These are phyloP conservation scores for Cyphellophora europaea DNA, from an alignment of 2,329 filamentous ascomycete species.

Conservation along the genomic window DNA sequence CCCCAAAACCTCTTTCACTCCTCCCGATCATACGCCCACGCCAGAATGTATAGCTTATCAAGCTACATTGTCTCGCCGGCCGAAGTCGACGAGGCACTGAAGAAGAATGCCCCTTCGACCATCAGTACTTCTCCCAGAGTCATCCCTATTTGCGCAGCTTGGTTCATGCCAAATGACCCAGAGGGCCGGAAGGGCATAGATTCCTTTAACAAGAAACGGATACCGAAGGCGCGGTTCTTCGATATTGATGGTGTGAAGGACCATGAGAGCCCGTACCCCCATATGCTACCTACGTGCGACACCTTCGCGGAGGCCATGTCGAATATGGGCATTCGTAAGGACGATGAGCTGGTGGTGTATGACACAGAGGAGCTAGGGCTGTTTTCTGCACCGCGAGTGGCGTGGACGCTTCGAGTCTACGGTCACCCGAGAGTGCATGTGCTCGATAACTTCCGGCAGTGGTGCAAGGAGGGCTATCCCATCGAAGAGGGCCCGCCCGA, in stretches of 20 bases:
- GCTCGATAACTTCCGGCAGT: slow-evolving; percentile 92
- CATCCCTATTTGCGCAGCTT: slow-evolving; percentile 82
- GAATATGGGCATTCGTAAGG: slow-evolving; percentile 71
- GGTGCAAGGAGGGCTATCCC: slow-evolving; percentile 74
- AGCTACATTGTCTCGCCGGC: slow-evolving; percentile 80
- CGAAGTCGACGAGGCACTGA: slow-evolving; percentile 71
- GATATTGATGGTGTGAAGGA: slow-evolving; percentile 90
- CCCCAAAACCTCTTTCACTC: slow-evolving; percentile 21
- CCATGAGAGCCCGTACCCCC: slow-evolving; percentile 77
- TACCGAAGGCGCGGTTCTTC: slow-evolving; percentile 89
- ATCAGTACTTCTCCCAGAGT: slow-evolving; percentile 75
- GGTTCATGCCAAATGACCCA: slow-evolving; percentile 90
- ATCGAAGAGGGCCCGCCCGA: slow-evolving; percentile 60
- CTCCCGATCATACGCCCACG: slow-evolving; percentile 24
- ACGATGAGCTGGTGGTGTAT: slow-evolving; percentile 90
- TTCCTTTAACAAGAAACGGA: slow-evolving; percentile 71
- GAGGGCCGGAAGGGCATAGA: slow-evolving; percentile 66
- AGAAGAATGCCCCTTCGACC: slow-evolving; percentile 68
- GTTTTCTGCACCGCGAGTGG: slow-evolving; percentile 86
- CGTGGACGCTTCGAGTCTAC: slow-evolving; percentile 86
- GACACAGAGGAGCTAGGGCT: slow-evolving; percentile 86
- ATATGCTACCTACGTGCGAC: slow-evolving; percentile 82
- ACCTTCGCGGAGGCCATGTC: slow-evolving; percentile 84
- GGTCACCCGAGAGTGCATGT: slow-evolving; percentile 83
- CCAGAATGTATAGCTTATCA: slow-evolving; percentile 47